Evolutionary conservation across 1,139 yeast species (phyloP), one percentile per base, ranked within the genome.

Genomic region (Blastobotrys niveus): DNA sequence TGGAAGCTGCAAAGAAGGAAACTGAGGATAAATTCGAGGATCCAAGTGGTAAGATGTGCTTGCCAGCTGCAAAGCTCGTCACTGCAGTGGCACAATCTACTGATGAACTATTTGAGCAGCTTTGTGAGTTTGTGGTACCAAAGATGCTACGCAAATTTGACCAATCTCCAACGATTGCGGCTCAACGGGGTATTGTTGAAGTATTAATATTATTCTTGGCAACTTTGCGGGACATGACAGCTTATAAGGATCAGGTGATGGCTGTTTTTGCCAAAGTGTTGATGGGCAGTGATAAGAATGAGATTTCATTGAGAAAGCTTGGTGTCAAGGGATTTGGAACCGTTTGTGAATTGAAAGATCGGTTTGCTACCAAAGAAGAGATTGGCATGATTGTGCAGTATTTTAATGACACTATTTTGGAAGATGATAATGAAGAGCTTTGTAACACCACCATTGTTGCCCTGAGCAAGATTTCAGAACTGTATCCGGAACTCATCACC

Each of bases 181-280:
- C 77, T 43, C 82, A 83, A 57, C 71, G 86, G 54, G 72, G 74
- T 32, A 63, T 82, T 40, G 71, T 87, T 14, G 77, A 77, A 51
- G 76, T 79, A 51, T 56, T 64, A 15, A 52, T 50, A 20, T 75
- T 73, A 49, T 70, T 85, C 46, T 58, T 77, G 27, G 66, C 80
- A 1, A 47, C 59, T 3, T 52, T 51, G 7, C 30, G 34, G 10
- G 31, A 19, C 3, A 12, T 31, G 19, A 5, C 18, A 9, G 36
- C 18, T 5, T 74, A 67, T 59, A 83, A 84, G 56, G 95, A 87
- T 55, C 77, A 77, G 40, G 65, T 88, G 17, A 65, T 86, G 34
- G 76, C 80, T 45, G 69, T 81, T 41, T 63, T 85, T 52, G 78
- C 87, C 12, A 82, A 77, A 58, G 70, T 85, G 3, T 70, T 88